A percentile compares a stretch with the other conserved stretches of the same genome.
Evolutionary conservation across 1,139 yeast genomes (phyloP).

Genomic region (Debaryomyces psychrophilus): DNA sequence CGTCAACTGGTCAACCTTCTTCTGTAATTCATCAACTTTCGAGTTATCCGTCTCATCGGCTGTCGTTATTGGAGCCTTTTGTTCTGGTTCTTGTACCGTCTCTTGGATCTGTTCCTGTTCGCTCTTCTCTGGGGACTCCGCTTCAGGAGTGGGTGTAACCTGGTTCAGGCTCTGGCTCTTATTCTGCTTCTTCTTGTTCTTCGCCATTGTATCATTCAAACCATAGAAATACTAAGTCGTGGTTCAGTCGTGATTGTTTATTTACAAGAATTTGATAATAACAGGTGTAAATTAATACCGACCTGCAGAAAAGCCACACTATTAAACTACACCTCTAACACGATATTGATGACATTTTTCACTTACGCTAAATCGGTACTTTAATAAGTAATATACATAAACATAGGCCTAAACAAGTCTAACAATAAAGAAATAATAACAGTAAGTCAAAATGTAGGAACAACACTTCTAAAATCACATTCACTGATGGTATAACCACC

Average conservation of each 20-base stretch:
- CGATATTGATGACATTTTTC: neutral
- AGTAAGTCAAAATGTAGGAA: neutral
- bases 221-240: neutral
- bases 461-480: conserved; percentile 1
- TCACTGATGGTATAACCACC: conserved; percentile 1
- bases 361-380: conserved; percentile 1
- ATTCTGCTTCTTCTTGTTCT: conserved; percentile 31
- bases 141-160: neutral
- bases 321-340: neutral
- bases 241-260: neutral
- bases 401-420: conserved; percentile 5
- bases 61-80: neutral
- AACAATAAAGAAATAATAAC: conserved; percentile 2
- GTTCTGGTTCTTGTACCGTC: neutral
- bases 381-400: conserved; percentile 7
- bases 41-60: neutral
- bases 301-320: conserved; percentile 7
- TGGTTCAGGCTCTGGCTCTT: conserved; percentile 12
- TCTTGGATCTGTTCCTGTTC: neutral
- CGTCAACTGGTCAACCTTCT: conserved; percentile 25
- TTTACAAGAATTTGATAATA: conserved; percentile 5
- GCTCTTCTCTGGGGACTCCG: neutral
- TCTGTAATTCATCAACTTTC: conserved; percentile 10
- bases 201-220: conserved; percentile 26
- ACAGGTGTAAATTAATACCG: conserved; percentile 5